Base-by-base conservation (phyloP, 2,329 filamentous ascomycete genomes). In the Phyllosticta ampelicida region DNA sequence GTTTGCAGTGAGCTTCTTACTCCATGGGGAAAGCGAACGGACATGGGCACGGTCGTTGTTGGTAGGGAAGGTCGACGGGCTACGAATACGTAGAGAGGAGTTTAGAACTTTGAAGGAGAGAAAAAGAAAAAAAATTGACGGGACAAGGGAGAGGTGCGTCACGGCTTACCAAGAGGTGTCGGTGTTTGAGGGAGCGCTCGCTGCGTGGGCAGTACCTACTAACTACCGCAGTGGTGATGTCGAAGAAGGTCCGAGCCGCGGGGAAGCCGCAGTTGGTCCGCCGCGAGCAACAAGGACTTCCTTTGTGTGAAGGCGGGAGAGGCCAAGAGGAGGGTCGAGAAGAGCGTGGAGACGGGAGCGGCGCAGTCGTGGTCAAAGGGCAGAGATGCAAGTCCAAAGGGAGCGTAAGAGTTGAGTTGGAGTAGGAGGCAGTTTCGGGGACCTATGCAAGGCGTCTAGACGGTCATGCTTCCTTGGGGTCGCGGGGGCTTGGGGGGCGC, bases 381-480 rank as follows among this genome's bases (percentile, higher is more conserved):
- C 3, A 44, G 9, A 44, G 36, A 4, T 6, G 30, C 16, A 26
- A 26, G 23, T 26, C 8, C 23, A 26, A 26, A 26, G 23, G 30
- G 30, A 44, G 36, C n/a, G n/a, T n/a, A 13, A 44, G n/a, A 44
- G 36, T 13, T 44, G 36, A 36, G 5, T 36, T 9, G 30, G 29
- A 11, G 36, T 44, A 44, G 30, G 30, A 16, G 30, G 30, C 9
- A 36, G 36, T 53, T 55, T 28, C 50, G 55, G 55, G 55, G 55
- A 58, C n/a, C n/a, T n/a, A n/a, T 30, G 55, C 55, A 58, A 58
- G 55, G 55, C 50, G n/a, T n/a, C n/a, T n/a, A 53, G 28, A 48
- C 52, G 55, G 51, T 58, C 55, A 58, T 58, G 55, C 55, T 58
- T 48, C n/a, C n/a, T n/a, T n/a, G n/a, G n/a, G n/a, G n/a, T n/a